Evolutionary conservation across 2,329 filamentous ascomycete genomes (phyloP).

Genomic region (Aureobasidium sp.): DNA sequence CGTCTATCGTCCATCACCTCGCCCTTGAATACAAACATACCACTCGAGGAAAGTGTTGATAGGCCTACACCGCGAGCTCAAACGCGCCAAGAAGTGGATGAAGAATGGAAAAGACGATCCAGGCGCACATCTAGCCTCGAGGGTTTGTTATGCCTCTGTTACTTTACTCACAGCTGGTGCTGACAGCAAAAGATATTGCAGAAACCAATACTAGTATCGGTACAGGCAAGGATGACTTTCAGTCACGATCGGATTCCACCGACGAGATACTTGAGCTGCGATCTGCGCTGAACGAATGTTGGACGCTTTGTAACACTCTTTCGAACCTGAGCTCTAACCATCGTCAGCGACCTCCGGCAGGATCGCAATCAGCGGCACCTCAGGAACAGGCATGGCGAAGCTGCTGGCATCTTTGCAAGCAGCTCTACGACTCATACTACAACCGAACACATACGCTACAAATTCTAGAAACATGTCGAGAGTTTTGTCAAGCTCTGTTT

Average conservation of each 20-base stretch:
- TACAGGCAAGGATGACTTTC: background rate
- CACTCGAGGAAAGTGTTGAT: slow-evolving; percentile 45
- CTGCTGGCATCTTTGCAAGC: slow-evolving; percentile 89
- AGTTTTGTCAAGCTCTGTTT: slow-evolving; percentile 88
- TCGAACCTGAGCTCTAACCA: slow-evolving; percentile 79
- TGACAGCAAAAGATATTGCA: slow-evolving; percentile 29
- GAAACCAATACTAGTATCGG: background rate
- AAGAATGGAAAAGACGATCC: slow-evolving; percentile 44
- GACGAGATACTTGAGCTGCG: slow-evolving; percentile 60
- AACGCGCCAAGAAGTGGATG: slow-evolving; percentile 67
- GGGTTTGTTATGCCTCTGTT: slow-evolving; percentile 45
- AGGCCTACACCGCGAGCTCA: slow-evolving; percentile 77
- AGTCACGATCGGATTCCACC: background rate
- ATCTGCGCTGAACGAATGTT: slow-evolving; percentile 77
- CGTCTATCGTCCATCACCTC: slow-evolving; percentile 42
- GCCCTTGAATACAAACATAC: slow-evolving; percentile 67
- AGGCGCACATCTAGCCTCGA: slow-evolving; percentile 68
- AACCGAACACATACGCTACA: background rate
- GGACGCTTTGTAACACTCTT: slow-evolving; percentile 88
- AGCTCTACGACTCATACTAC: slow-evolving; percentile 74
- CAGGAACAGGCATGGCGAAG: slow-evolving; percentile 89
- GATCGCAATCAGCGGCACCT: slow-evolving; percentile 63
- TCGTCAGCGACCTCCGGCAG: slow-evolving; percentile 70
- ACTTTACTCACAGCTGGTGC: background rate
- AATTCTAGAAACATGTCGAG: slow-evolving; percentile 79